Percentiles rank a stretch among this genome's conserved stretches.
Evolutionary conservation across 176 grass and related monocot genomes (phyloP).

Genomic region (Echinochloa phyllopogon): DNA sequence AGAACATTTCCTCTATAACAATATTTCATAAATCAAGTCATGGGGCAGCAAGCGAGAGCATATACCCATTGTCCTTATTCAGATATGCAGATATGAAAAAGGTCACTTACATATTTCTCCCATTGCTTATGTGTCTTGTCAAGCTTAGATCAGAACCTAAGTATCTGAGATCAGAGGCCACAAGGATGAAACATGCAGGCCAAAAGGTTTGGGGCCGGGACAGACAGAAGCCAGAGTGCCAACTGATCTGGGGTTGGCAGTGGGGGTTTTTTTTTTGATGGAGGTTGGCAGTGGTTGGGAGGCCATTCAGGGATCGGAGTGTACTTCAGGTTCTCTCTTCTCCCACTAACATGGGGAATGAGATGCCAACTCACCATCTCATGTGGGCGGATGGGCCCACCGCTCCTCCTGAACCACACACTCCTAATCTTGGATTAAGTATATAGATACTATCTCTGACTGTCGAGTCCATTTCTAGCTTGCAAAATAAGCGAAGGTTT

Average conservation of each 20-base stretch:
- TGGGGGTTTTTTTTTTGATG: too few species aligned
- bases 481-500: slow-evolving; percentile 31
- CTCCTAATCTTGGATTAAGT: neutral
- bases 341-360: slow-evolving; percentile 34
- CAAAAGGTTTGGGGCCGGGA: neutral
- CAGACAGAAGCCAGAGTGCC: slow-evolving; percentile 1
- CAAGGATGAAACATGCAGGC: too few species aligned
- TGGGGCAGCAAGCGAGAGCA: neutral
- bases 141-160: neutral
- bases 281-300: slow-evolving; percentile 1
- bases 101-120: neutral
- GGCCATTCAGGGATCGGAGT: neutral
- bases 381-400: slow-evolving; percentile 12
- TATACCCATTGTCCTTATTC: neutral
- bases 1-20: neutral
- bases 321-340: slow-evolving; percentile 22
- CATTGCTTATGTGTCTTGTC: neutral
- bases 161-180: neutral
- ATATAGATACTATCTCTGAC: neutral
- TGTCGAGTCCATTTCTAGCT: neutral
- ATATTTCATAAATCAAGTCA: neutral
- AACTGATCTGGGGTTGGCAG: slow-evolving; percentile 31
- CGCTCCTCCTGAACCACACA: slow-evolving; percentile 19
- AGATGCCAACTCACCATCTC: slow-evolving; percentile 39
- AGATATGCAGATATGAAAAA: neutral